Evolutionary conservation across 257 asterid species (phyloP).

Genomic region (Ligustrum vulgare): DNA sequence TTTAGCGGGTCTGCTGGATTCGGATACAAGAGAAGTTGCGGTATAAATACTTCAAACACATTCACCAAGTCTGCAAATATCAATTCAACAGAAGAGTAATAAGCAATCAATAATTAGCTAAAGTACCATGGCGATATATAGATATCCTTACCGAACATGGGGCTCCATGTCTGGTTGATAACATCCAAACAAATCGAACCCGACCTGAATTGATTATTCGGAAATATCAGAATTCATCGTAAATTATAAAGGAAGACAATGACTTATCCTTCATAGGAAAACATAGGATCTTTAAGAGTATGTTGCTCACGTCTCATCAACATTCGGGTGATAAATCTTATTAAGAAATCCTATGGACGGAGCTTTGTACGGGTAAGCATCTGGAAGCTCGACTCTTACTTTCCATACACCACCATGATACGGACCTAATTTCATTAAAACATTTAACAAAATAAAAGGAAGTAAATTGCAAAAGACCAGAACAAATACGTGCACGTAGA

Average conservation of each 20-base stretch:
- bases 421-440: constrained; percentile 60
- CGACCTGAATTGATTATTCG: constrained; percentile 58
- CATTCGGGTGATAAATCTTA: constrained; percentile 96
- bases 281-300: background rate
- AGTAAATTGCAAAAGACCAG: background rate
- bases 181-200: constrained; percentile 98
- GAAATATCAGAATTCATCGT: background rate
- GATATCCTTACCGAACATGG: constrained; percentile 83
- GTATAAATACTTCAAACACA: constrained; percentile 93
- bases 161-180: constrained; percentile 98
- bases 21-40: constrained; percentile 92
- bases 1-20: constrained; percentile 96
- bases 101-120: constrained; percentile 8
- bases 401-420: constrained; percentile 99
- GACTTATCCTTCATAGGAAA: background rate
- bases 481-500: background rate
- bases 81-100: background rate
- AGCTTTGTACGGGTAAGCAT: constrained; percentile 95
- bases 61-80: constrained; percentile 70
- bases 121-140: background rate
- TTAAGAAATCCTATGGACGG: constrained; percentile 94
- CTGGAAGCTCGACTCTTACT: constrained; percentile 95
- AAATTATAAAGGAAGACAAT: background rate
- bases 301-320: constrained; percentile 82
- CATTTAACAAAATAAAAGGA: constrained; percentile 10